phyloP scores from a whole-genome alignment of 208 protist species.

The Trichomonas gallinae region DNA sequence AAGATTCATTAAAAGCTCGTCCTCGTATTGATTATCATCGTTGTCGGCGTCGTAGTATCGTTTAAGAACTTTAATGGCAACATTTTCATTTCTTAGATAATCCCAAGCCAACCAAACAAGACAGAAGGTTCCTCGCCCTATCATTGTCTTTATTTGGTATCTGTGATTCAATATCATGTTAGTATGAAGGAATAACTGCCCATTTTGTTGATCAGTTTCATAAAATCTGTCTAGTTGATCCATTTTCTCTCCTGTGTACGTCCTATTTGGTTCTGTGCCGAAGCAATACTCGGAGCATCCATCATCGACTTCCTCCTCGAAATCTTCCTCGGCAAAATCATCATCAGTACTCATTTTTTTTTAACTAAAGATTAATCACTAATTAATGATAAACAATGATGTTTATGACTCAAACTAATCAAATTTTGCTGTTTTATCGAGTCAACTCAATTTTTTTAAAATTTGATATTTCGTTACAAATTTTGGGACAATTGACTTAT shows the following conservation, averaged over 20 bases:
- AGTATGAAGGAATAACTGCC: neutral
- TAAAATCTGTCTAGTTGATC: neutral
- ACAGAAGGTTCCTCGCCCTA: neutral
- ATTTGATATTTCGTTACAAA: too few species aligned
- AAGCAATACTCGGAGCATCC: neutral
- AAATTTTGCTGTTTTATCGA: too few species aligned
- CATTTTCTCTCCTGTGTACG: neutral
- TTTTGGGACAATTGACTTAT: too few species aligned
- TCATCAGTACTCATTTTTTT: too few species aligned
- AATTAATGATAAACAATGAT: too few species aligned
- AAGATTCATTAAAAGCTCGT: neutral
- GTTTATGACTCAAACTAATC: too few species aligned
- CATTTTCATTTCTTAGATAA: neutral
- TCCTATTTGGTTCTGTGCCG: neutral
- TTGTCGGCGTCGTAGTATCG: neutral
- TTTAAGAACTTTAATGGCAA: neutral
- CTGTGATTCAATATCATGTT: neutral
- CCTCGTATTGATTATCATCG: neutral
- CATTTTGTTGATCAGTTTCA: neutral
- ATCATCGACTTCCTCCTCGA: neutral
- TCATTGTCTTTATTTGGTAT: neutral
- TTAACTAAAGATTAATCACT: too few species aligned
- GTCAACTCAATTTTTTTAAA: too few species aligned
- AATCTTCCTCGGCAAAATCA: neutral
- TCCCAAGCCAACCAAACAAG: neutral